Evolutionary conservation across 148 eudicot genomes (phyloP), one percentile per base, ranked within the genome.

Genomic region (Rhododendron mucronatum): DNA sequence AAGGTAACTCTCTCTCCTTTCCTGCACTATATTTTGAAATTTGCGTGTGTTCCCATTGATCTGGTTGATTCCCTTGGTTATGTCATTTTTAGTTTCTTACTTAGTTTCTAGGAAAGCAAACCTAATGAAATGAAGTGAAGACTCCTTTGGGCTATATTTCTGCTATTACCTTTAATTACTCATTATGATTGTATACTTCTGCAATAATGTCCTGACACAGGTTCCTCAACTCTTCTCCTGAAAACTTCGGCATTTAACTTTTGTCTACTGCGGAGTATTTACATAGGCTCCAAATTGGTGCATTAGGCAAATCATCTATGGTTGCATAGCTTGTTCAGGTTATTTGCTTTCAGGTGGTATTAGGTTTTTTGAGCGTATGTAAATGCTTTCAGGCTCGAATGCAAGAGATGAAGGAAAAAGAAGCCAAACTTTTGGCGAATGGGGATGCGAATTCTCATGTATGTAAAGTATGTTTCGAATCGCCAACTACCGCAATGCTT

Each of bases 351-450:
- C 5, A 10, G 45, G 26, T 50, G 33, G 13, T 55, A 28, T 67
- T 35, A 50, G 4, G 30, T 28, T 81, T 74, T 33, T n/a, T 83
- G 41, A 82, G 33, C 82, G 20, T 48, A 45, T 74, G 35, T 35
- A 69, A 61, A 83, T 83, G 35, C 12, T 26, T 85, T 71, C 91
- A 97, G 99, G 99, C 99, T 85, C 91, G 98, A 77, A 94, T 97
- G 96, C 98, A 95, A 91, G 99, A 97, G 89, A 97, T 95, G 96
- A 97, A 95, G 88, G 99, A 97, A 67, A 95, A 95, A 92, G 99
- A 95, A 88, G 88, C 87, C n/a, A 93, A 89, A 87, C 55, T 88
- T 86, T 82, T 77, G 75, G 91, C 78, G 23, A 94, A 93, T 87
- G 98, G 93, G 75, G 99, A 93, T 81, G 87, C 91, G 28, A 94